Evolutionary conservation across 805 yeast species (phyloP).

Genomic region (Yarrowia osloensis): DNA sequence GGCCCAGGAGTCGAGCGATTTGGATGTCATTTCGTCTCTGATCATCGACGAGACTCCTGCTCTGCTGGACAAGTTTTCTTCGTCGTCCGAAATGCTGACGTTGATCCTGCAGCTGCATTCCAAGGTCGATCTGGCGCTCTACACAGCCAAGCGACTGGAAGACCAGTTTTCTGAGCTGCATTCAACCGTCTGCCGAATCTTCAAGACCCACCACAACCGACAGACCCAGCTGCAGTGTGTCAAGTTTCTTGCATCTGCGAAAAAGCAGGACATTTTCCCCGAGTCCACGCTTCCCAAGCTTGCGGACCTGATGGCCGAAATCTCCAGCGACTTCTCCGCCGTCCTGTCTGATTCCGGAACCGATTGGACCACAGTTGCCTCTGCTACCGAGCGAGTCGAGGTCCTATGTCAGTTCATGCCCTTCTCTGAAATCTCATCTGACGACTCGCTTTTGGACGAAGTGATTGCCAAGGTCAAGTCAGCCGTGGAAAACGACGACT

Average conservation of each 20-base stretch:
- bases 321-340: constrained; percentile 3
- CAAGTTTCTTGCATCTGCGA: constrained; percentile 12
- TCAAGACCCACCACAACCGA: constrained; percentile 8
- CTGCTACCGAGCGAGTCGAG: constrained; percentile 16
- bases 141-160: constrained; percentile 4
- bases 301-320: not conserved
- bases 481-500: not conserved
- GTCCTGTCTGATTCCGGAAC: not conserved
- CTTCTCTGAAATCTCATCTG: not conserved
- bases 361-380: not conserved
- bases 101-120: constrained; percentile 4
- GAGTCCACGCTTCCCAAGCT: constrained; percentile 23
- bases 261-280: constrained; percentile 16
- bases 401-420: constrained; percentile 15
- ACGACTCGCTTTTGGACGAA: not conserved
- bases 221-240: constrained; percentile 11
- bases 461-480: not conserved
- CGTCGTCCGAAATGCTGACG: not conserved
- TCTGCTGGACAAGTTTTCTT: constrained; percentile 7
- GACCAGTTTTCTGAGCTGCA: constrained; percentile 15
- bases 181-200: constrained; percentile 1
- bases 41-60: constrained; percentile 9
- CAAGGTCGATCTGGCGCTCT: not conserved
- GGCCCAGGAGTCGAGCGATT: not conserved
- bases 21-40: not conserved